A percentile compares a stretch with the other conserved stretches of the same genome.
Evolutionary conservation across 1,284 basidiomycete species (phyloP).

Genomic region (Apiotrichum montevideense): DNA sequence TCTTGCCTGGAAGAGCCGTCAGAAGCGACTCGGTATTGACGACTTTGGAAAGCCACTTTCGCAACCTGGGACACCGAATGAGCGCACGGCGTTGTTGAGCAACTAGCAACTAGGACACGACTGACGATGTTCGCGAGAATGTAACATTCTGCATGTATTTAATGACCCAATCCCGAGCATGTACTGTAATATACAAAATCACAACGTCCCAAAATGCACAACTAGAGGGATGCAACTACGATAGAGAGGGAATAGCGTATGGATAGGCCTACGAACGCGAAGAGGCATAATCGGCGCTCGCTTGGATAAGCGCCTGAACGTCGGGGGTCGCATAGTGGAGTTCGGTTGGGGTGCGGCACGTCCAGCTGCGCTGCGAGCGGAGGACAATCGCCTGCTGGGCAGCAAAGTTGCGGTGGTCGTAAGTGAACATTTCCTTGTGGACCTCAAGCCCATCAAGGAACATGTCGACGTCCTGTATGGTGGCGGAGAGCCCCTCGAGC

Average conservation of each 20-base stretch:
- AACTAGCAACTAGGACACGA: background rate
- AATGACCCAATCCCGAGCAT: too few relatives aligned
- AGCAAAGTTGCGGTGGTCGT: slow-evolving; percentile 83
- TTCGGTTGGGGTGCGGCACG: slow-evolving; percentile 74
- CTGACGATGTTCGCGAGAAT: background rate
- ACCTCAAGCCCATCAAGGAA: slow-evolving; percentile 79
- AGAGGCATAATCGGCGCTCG: slow-evolving; percentile 24
- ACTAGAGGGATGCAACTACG: background rate
- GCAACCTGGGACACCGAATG: background rate
- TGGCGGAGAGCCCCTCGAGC: slow-evolving; percentile 70
- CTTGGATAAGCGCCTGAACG: slow-evolving; percentile 29
- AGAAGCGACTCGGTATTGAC: slow-evolving; percentile 71
- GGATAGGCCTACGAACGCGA: background rate
- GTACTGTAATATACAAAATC: background rate
- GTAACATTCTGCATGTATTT: background rate
- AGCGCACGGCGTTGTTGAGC: slow-evolving; percentile 1
- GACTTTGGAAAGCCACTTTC: slow-evolving; percentile 77
- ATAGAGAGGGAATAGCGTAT: background rate
- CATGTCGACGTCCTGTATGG: slow-evolving; percentile 74
- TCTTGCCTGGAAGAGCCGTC: slow-evolving; percentile 68
- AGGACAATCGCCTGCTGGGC: slow-evolving; percentile 93
- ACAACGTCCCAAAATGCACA: background rate
- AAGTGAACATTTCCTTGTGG: slow-evolving; percentile 79
- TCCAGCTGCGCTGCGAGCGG: slow-evolving; percentile 88
- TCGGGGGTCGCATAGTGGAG: slow-evolving; percentile 69